These are phyloP conservation scores for Sonneratia alba DNA, from an alignment of 345 rosid species.

Conservation along the genomic window DNA sequence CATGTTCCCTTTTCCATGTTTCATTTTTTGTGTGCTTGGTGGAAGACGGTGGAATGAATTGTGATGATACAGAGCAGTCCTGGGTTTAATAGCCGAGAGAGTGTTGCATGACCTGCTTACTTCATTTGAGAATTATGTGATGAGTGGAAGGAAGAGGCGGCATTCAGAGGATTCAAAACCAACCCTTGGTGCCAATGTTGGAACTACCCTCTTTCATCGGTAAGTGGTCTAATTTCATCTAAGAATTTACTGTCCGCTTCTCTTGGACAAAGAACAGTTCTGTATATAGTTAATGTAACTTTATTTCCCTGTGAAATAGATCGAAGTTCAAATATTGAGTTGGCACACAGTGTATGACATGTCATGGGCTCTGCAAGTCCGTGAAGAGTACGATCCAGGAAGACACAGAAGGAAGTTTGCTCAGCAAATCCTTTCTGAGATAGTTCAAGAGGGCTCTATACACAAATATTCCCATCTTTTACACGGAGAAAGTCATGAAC, in stretches of 20 bases:
- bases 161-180: conserved; percentile 11
- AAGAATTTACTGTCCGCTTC: neutral
- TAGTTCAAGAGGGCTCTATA: conserved; percentile 11
- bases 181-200: conserved; percentile 21
- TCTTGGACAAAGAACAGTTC: neutral
- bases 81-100: conserved; percentile 15
- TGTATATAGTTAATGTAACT: neutral
- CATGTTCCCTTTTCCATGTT: neutral
- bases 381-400: conserved; percentile 4
- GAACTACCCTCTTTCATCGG: conserved; percentile 18
- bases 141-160: conserved; percentile 5
- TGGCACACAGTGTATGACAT: neutral
- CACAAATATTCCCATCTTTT: conserved; percentile 9
- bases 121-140: conserved; percentile 9
- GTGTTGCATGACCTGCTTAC: conserved; percentile 17
- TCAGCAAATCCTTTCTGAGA: conserved; percentile 8
- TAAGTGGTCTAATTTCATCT: conserved; percentile 1
- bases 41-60: neutral
- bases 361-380: neutral
- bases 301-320: neutral
- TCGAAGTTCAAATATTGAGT: neutral
- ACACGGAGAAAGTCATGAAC: conserved; percentile 10
- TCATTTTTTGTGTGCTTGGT: neutral
- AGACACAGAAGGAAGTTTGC: conserved; percentile 3
- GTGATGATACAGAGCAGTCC: neutral